Percentiles rank a stretch among this genome's conserved stretches.
Conservation (phyloP, 371 early-diverging fungal species). For the Saksenaea vasiformis region DNA sequence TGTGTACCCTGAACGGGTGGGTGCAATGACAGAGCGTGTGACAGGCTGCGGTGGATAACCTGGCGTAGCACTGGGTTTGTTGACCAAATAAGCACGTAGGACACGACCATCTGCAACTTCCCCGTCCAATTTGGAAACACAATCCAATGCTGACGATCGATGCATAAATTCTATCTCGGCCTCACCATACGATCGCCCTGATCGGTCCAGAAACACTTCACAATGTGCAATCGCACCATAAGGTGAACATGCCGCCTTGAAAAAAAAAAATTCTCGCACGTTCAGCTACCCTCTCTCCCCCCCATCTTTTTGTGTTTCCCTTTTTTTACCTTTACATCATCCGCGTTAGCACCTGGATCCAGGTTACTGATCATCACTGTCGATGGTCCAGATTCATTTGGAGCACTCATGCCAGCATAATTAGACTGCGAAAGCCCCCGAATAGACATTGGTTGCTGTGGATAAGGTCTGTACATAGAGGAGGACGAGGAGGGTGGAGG, state of each 20-base stretch:
- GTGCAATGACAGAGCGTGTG: background rate
- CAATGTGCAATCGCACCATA: slow-evolving; percentile 12
- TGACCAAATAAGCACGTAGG: background rate
- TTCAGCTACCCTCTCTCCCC: background rate
- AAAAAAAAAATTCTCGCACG: background rate
- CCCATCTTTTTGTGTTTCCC: background rate
- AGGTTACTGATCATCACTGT: slow-evolving; percentile 38
- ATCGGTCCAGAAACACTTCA: slow-evolving; percentile 11
- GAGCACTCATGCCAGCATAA: background rate
- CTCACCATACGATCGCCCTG: slow-evolving; percentile 14
- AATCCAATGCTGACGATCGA: slow-evolving; percentile 7
- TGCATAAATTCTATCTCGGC: slow-evolving; percentile 15
- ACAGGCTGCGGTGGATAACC: background rate
- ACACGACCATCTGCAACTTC: slow-evolving; percentile 14
- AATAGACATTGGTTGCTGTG: background rate
- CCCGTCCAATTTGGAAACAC: slow-evolving; percentile 11
- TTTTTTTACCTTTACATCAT: slow-evolving; percentile 37
- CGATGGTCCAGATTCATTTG: slow-evolving; percentile 21
- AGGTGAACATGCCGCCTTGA: slow-evolving; percentile 11
- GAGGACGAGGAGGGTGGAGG: too few relatives aligned
- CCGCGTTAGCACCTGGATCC: slow-evolving; percentile 42
- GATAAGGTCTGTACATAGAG: background rate
- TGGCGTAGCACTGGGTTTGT: background rate
- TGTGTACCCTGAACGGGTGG: background rate
- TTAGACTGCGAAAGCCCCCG: background rate